phyloP scores from a whole-genome alignment of 169 alveolate species.

The Eimeria zaria region DNA sequence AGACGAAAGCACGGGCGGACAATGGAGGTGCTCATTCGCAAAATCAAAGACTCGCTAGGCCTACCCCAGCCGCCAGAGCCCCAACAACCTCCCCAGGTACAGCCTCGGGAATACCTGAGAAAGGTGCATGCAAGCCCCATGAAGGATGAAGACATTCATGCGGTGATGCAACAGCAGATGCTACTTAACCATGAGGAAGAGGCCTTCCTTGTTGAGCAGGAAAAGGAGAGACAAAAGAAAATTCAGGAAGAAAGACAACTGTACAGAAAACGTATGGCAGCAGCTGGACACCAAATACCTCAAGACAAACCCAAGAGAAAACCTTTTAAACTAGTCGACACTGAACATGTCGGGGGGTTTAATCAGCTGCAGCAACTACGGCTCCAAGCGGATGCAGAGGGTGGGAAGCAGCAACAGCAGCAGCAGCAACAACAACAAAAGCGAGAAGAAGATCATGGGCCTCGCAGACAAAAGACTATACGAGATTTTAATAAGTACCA shows the following conservation, averaged over 20 bases:
- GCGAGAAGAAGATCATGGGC: conserved; percentile 47
- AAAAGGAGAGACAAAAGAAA: conserved; percentile 39
- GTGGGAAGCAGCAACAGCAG: conserved; percentile 47
- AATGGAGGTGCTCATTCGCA: not conserved
- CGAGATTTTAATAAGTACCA: conserved; percentile 8
- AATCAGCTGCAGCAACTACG: conserved; percentile 76
- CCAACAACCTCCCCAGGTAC: not conserved
- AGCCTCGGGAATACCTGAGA: conserved; percentile 29
- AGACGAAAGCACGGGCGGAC: not conserved
- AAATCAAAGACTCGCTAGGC: not conserved
- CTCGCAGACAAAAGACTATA: conserved; percentile 46
- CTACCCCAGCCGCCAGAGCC: conserved; percentile 20
- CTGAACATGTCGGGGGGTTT: conserved; percentile 56
- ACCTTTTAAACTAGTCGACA: conserved; percentile 13
- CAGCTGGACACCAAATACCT: conserved; percentile 25
- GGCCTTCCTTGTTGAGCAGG: conserved; percentile 23
- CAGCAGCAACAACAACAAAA: conserved; percentile 33
- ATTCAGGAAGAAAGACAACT: not conserved
- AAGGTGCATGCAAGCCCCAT: conserved; percentile 47
- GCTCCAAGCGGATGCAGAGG: conserved; percentile 39
- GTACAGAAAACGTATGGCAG: conserved; percentile 4
- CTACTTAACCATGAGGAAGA: conserved; percentile 50
- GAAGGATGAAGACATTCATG: conserved; percentile 64
- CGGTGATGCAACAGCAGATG: conserved; percentile 68
- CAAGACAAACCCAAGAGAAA: conserved; percentile 33